Conservation (phyloP, 148 eudicot genomes). For the Camellia lanceoleosa region DNA sequence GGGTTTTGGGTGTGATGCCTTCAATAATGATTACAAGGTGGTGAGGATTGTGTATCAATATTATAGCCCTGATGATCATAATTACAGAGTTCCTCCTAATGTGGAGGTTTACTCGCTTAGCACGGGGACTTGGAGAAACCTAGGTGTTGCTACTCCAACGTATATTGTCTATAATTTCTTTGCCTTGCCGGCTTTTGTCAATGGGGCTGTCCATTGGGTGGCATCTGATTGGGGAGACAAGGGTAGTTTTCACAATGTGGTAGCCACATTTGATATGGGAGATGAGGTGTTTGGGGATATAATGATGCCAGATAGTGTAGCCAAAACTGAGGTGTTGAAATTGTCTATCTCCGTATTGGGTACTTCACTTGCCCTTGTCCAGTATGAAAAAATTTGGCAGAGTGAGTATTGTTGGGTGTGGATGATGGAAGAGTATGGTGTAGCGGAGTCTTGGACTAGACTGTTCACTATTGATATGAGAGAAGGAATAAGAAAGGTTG, state of each 20-base stretch:
- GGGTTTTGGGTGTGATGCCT: slow-evolving; percentile 37
- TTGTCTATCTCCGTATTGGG: slow-evolving; percentile 12
- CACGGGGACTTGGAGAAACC: slow-evolving; percentile 18
- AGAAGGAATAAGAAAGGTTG: slow-evolving; percentile 3
- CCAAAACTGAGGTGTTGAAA: background rate
- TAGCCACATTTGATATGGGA: slow-evolving; percentile 31
- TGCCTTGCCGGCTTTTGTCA: slow-evolving; percentile 5
- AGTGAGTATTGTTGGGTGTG: slow-evolving; percentile 25
- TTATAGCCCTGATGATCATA: background rate
- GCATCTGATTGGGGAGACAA: background rate
- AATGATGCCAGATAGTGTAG: slow-evolving; percentile 19
- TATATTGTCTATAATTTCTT: background rate
- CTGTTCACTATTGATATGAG: slow-evolving; percentile 14
- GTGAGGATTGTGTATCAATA: slow-evolving; percentile 24
- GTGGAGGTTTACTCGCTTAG: slow-evolving; percentile 28
- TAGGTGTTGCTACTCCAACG: background rate
- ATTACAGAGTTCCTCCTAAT: slow-evolving; percentile 15
- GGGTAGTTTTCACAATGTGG: background rate
- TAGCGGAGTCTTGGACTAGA: slow-evolving; percentile 31
- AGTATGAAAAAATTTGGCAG: slow-evolving; percentile 20
- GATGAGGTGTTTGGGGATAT: slow-evolving; percentile 25
- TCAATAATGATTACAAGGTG: slow-evolving; percentile 29
- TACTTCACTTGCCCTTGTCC: background rate
- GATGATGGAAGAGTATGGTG: slow-evolving; percentile 35
- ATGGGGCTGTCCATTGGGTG: slow-evolving; percentile 33